phyloP scores from a whole-genome alignment of 163 green algal genomes.

The Chlorella variabilis region DNA sequence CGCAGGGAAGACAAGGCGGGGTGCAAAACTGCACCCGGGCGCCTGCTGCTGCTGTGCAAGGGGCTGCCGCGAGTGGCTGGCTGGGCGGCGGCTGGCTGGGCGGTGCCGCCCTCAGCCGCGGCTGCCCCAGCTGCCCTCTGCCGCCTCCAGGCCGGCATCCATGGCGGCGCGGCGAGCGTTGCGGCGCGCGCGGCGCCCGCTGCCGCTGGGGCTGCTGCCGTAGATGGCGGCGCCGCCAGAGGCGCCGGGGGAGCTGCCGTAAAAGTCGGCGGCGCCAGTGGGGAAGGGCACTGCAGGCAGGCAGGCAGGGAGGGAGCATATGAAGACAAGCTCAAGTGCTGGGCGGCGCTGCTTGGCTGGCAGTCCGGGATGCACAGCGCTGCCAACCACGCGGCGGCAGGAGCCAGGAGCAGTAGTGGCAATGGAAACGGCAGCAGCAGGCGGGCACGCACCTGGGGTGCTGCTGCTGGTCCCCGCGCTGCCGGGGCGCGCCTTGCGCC shows the following conservation, averaged over 20 bases:
- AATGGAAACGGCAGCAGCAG: too few species aligned
- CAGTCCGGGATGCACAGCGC: too few species aligned
- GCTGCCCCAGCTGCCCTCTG: background rate
- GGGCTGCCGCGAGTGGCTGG: background rate
- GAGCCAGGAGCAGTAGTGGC: too few species aligned
- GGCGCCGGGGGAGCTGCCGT: slow-evolving; percentile 34
- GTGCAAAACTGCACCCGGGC: too few species aligned
- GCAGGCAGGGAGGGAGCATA: too few species aligned
- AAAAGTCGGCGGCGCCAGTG: background rate
- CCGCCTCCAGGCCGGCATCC: slow-evolving; percentile 10
- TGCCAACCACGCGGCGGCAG: too few species aligned
- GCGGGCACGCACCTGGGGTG: too few species aligned
- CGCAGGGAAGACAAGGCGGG: too few species aligned
- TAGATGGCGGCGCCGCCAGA: background rate
- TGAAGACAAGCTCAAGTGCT: too few species aligned
- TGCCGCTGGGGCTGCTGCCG: slow-evolving; percentile 35
- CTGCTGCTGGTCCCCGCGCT: background rate
- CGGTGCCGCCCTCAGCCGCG: background rate
- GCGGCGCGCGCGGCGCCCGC: slow-evolving; percentile 35
- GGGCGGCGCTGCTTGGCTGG: too few species aligned
- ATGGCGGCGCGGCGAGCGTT: slow-evolving; percentile 41
- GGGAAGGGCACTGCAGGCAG: background rate
- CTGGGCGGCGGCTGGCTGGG: background rate
- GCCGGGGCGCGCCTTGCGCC: slow-evolving; percentile 7
- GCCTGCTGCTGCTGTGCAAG: too few species aligned